Conservation (phyloP, 2,329 filamentous ascomycete genomes). For the Exophiala spinifera region DNA sequence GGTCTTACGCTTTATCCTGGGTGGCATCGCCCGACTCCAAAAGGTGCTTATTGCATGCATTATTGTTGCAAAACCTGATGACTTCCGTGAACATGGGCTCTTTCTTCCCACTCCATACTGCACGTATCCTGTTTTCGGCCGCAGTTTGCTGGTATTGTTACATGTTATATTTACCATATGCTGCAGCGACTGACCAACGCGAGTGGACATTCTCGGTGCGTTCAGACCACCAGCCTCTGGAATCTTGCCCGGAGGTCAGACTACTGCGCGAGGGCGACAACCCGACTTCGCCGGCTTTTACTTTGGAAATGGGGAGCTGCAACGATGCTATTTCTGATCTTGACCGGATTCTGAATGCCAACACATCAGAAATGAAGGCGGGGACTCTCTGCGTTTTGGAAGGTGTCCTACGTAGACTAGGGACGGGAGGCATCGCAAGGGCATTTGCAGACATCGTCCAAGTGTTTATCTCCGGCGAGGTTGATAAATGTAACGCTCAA, state of each 20-base stretch:
- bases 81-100: conserved; percentile 2
- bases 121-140: conserved; percentile 14
- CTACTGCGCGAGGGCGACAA: conserved; percentile 1
- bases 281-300: neutral
- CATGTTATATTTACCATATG: conserved; percentile 12
- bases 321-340: conserved; percentile 7
- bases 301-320: neutral
- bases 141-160: conserved; percentile 13
- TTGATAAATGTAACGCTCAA: neutral
- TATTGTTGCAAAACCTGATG: conserved; percentile 13
- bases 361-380: conserved; percentile 16
- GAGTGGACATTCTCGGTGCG: neutral
- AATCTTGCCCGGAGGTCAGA: conserved; percentile 7
- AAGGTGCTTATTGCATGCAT: conserved; percentile 11
- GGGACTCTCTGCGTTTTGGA: conserved; percentile 16
- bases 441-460: conserved; percentile 19
- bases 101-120: conserved; percentile 10
- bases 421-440: conserved; percentile 12
- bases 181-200: neutral
- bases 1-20: conserved; percentile 11
- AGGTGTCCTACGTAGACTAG: conserved; percentile 9
- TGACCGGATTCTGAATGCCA: conserved; percentile 6
- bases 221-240: neutral
- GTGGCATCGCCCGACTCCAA: conserved; percentile 9
- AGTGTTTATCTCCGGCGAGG: conserved; percentile 9